These are phyloP conservation scores for Botrytis byssoidea DNA, from an alignment of 2,329 filamentous ascomycete genomes.

Conservation along the genomic window DNA sequence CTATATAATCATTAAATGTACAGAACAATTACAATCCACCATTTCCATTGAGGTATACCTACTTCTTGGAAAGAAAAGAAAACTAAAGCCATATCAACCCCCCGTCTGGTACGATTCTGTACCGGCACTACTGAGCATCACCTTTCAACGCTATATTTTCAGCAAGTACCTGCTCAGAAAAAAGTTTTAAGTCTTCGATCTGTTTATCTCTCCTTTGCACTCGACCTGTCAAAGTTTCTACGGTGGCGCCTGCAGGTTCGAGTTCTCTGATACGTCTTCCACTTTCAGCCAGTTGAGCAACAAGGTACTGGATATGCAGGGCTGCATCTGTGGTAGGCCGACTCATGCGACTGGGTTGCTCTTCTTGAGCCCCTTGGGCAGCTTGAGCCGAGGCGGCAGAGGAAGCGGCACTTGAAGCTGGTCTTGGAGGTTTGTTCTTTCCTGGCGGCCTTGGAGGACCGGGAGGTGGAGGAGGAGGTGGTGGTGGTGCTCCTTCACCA, in stretches of 20 bases:
- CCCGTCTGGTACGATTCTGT: neutral
- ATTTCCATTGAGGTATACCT: neutral
- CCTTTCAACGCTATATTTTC: neutral
- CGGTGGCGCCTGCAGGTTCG: neutral
- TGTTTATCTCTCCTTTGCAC: neutral
- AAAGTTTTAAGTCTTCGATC: neutral
- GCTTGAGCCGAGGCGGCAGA: neutral
- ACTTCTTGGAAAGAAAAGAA: neutral
- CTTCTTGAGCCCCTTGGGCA: neutral
- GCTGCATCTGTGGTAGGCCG: neutral
- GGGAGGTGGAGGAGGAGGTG: neutral
- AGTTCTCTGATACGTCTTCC: neutral
- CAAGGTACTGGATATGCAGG: constrained; percentile 16
- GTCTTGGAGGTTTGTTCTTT: neutral
- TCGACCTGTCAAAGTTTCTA: neutral
- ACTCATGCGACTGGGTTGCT: neutral
- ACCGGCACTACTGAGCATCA: no score
- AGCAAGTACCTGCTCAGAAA: neutral
- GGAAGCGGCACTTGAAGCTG: no score
- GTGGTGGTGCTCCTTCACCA: neutral
- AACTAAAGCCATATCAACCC: neutral
- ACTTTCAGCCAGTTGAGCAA: constrained; percentile 1
- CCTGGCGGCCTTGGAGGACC: neutral
- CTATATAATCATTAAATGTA: neutral
- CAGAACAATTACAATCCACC: neutral